Percentiles rank a stretch among this genome's conserved stretches.
Conservation (phyloP, 805 yeast species). For the Candida patagonica region DNA sequence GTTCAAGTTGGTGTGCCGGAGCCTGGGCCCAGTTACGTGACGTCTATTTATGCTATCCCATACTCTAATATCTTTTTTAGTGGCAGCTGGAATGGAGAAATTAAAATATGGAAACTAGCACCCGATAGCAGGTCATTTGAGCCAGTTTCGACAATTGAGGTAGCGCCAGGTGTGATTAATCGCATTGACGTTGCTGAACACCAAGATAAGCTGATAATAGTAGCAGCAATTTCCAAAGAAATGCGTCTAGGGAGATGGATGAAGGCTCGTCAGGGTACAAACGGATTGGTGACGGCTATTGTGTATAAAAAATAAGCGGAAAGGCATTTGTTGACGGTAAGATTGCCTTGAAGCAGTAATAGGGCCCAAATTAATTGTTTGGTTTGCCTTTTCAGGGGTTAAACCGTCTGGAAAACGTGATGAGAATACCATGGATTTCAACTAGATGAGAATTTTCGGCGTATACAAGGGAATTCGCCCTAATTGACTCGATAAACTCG, state of each 20-base stretch:
- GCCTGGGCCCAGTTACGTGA: constrained; percentile 76
- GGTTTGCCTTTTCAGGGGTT: no score
- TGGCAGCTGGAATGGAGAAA: constrained; percentile 79
- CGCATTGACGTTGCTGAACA: constrained; percentile 19
- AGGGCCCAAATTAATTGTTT: no score
- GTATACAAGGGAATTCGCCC: no score
- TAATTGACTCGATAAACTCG: no score
- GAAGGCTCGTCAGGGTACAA: constrained; percentile 50
- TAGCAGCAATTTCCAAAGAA: constrained; percentile 72
- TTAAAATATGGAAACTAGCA: constrained; percentile 70
- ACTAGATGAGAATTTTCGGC: no score
- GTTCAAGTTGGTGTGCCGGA: constrained; percentile 40
- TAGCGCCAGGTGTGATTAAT: constrained; percentile 54
- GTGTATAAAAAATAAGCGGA: constrained; percentile 4
- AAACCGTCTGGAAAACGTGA: no score
- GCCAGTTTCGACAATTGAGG: constrained; percentile 44
- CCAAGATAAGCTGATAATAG: constrained; percentile 29
- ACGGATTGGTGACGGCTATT: constrained; percentile 47
- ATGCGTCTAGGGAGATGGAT: constrained; percentile 86
- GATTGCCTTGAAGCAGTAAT: no score
- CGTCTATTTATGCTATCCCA: constrained; percentile 73
- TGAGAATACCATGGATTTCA: no score
- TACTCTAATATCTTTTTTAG: constrained; percentile 74
- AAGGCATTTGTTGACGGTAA: no score
- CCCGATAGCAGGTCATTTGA: constrained; percentile 55